Base-by-base conservation (phyloP, 257 asterid genomes). In the Pogostemon cablin region DNA sequence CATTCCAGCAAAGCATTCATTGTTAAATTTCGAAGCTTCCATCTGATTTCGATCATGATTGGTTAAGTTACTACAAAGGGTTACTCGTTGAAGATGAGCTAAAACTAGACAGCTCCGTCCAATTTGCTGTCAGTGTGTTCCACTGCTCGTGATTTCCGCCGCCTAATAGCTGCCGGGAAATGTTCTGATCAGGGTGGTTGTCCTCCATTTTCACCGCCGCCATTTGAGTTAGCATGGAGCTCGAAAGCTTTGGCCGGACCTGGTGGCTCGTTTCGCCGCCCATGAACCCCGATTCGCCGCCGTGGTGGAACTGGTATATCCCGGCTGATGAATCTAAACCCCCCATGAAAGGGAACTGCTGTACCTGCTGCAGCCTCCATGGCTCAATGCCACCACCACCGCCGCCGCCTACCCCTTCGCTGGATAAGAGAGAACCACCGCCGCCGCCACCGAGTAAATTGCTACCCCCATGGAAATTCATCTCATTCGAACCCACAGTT, bases 51-150 rank as follows among this genome's bases (percentile, higher is more conserved):
- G 12, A 25, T 25, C 12, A 9, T 25, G 50, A 46, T 46, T 46
- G 8, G 50, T 46, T 46, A 46, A 8, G 50, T 46, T 46, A 7
- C n/a, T 2, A 46, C 50, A 69, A 79, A 74, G 2, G 87, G 88
- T 87, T 87, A 68, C 86, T 87, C 15, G 93, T 81, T 0, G 98
- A 86, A 62, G 93, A 83, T 43, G 97, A 86, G 72, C 90, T 87
- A 80, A 92, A 92, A 71, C 86, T 81, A 4, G 96, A 80, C 68
- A 90, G 85, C 57, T 93, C 95, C 0, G 86, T 88, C 98, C 97
- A 93, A 43, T 79, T 75, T 34, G 72, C 65, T 1, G 75, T 61
- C 9, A 59, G 20, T 0, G 73, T 42, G 76, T 84, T 85, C 86
- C 95, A 90, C 63, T 83, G 88, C 11, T 88, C 80, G 64, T 73